A percentile compares a stretch with the other conserved stretches of the same genome.
Evolutionary conservation across 176 grass and related monocot genomes (phyloP).

Genomic region (Dactylis glomerata): DNA sequence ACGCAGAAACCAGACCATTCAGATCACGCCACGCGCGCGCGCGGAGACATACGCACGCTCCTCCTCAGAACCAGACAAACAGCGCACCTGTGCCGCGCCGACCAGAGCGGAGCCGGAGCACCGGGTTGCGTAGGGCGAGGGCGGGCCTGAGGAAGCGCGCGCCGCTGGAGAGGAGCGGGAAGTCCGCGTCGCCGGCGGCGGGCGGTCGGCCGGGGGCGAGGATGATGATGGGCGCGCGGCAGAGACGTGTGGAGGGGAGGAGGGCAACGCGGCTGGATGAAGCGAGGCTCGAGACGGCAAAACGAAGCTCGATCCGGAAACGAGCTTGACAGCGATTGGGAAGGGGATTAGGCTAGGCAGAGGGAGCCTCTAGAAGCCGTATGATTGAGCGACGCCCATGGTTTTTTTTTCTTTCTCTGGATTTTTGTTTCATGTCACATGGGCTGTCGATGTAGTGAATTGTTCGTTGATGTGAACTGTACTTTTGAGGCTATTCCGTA

Average conservation of each 20-base stretch:
- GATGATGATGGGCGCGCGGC: not conserved
- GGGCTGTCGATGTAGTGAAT: not conserved
- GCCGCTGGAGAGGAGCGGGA: not conserved
- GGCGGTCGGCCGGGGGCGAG: not conserved
- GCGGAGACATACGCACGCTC: not conserved
- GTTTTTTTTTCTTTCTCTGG: not conserved
- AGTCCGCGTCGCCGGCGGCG: not conserved
- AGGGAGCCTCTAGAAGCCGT: constrained; percentile 23
- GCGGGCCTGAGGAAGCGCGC: not conserved
- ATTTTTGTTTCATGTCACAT: not conserved
- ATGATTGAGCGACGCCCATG: not conserved
- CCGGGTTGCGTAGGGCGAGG: not conserved
- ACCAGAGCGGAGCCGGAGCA: not conserved
- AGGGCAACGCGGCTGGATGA: constrained; percentile 12
- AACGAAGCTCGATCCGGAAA: not conserved
- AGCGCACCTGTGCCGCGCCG: too few relatives aligned
- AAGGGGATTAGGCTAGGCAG: not conserved
- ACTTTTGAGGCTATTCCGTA: too few relatives aligned
- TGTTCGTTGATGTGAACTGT: too few relatives aligned
- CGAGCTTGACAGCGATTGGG: not conserved
- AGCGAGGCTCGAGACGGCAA: constrained; percentile 38
- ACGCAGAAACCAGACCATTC: constrained; percentile 2
- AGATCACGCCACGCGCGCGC: not conserved
- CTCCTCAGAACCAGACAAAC: not conserved
- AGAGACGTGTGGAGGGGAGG: constrained; percentile 42